A percentile compares a stretch with the other conserved stretches of the same genome.
phyloP scores from a whole-genome alignment of 2,329 filamentous ascomycete genomes.

The Verruconis gallopava region DNA sequence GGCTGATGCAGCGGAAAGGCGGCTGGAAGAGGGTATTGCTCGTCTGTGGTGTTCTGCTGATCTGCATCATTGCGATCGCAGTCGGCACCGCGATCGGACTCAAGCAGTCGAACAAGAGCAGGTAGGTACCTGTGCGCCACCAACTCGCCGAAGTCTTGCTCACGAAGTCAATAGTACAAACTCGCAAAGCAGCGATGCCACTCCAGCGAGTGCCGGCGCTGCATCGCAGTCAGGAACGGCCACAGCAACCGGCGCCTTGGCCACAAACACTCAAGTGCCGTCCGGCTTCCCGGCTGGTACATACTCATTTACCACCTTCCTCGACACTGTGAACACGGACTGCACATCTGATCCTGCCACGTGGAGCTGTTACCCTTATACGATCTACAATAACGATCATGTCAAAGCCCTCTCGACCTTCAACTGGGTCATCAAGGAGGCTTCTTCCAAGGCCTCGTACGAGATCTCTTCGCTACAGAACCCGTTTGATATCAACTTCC shows the following conservation, averaged over 20 bases:
- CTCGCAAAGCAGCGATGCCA: too few relatives aligned
- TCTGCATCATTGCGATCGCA: conserved; percentile 24
- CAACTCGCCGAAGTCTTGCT: neutral
- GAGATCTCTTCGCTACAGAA: conserved; percentile 40
- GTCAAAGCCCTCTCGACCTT: conserved; percentile 38
- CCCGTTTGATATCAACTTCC: conserved; percentile 43
- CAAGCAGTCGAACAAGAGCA: conserved; percentile 17
- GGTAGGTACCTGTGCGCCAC: conserved; percentile 9
- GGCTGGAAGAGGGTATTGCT: conserved; percentile 28
- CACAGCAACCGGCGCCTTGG: conserved; percentile 14
- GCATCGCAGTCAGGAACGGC: conserved; percentile 4
- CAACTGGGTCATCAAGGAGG: conserved; percentile 45
- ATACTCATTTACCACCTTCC: conserved; percentile 47
- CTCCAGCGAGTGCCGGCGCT: neutral
- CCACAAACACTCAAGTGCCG: conserved; percentile 11
- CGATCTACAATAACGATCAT: conserved; percentile 32
- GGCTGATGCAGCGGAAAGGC: conserved; percentile 17
- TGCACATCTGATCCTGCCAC: conserved; percentile 47
- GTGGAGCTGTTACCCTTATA: conserved; percentile 51
- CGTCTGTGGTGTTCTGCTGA: conserved; percentile 21
- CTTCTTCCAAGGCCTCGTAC: conserved; percentile 26
- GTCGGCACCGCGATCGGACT: conserved; percentile 29
- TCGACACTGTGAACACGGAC: conserved; percentile 38
- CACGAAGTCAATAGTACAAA: neutral
- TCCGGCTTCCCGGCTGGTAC: conserved; percentile 46